Conservation (phyloP, 805 yeast genomes). For the Wickerhamomyces queroliae region DNA sequence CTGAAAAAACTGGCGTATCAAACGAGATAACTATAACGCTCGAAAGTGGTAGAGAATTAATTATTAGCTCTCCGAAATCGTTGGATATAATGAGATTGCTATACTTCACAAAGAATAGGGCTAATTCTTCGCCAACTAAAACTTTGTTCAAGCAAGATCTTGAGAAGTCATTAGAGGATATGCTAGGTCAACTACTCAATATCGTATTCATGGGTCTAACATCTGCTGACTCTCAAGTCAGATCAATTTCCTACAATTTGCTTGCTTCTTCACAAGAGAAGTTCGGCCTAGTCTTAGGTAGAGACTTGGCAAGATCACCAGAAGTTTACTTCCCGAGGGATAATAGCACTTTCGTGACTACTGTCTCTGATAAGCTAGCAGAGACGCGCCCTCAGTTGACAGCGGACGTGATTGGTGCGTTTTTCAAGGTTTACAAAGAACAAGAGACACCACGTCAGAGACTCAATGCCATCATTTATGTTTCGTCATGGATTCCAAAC, state of each 20-base stretch:
- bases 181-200: conserved; percentile 58
- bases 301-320: conserved; percentile 45
- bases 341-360: conserved; percentile 52
- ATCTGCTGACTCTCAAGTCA: conserved; percentile 50
- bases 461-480: conserved; percentile 32
- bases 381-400: conserved; percentile 52
- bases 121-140: conserved; percentile 25
- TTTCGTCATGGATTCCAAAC: conserved; percentile 73
- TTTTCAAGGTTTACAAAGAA: conserved; percentile 45
- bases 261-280: conserved; percentile 56
- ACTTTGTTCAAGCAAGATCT: conserved; percentile 6
- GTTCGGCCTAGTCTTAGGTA: conserved; percentile 56
- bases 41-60: conserved; percentile 27
- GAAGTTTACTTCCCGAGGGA: conserved; percentile 67
- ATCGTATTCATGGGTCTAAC: conserved; percentile 64
- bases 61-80: conserved; percentile 43
- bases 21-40: conserved; percentile 44
- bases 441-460: conserved; percentile 26
- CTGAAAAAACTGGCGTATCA: conserved; percentile 39
- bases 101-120: conserved; percentile 58
- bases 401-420: conserved; percentile 43
- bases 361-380: conserved; percentile 55
- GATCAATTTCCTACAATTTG: conserved; percentile 57
- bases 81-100: conserved; percentile 66
- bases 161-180: conserved; percentile 27